Conservation (phyloP, 2,329 filamentous ascomycete genomes). For the Diaporthe sp. region DNA sequence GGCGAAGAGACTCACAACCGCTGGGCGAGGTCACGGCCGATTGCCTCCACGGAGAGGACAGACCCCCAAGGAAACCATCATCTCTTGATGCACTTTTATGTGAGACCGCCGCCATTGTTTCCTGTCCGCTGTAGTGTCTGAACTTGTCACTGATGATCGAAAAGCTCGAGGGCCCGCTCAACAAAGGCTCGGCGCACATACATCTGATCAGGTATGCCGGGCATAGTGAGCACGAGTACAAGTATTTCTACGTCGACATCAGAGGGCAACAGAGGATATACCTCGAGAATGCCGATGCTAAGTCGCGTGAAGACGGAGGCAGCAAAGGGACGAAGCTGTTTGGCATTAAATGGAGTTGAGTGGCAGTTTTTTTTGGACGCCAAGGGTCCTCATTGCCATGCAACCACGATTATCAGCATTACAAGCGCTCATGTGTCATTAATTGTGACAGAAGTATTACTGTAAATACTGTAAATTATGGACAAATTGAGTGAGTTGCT, state of each 20-base stretch:
- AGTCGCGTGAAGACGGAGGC: slow-evolving; percentile 48
- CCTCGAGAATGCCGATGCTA: slow-evolving; percentile 71
- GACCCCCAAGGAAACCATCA: slow-evolving; percentile 85
- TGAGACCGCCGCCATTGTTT: slow-evolving; percentile 54
- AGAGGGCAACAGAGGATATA: slow-evolving; percentile 77
- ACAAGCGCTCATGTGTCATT: not conserved
- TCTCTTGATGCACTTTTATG: slow-evolving; percentile 87
- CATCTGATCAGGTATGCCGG: slow-evolving; percentile 81
- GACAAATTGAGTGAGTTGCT: not conserved
- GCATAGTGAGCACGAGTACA: slow-evolving; percentile 80
- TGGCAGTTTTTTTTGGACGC: no score
- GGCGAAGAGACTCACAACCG: slow-evolving; percentile 86
- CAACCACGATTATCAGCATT: not conserved
- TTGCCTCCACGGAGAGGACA: slow-evolving; percentile 75
- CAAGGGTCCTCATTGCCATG: not conserved
- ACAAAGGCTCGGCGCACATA: slow-evolving; percentile 79
- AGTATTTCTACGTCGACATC: slow-evolving; percentile 84
- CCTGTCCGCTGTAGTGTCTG: slow-evolving; percentile 74
- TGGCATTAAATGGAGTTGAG: slow-evolving; percentile 70
- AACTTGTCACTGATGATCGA: slow-evolving; percentile 78
- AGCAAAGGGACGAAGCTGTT: slow-evolving; percentile 68
- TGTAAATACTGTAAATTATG: not conserved
- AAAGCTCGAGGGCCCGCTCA: slow-evolving; percentile 82
- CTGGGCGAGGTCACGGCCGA: slow-evolving; percentile 78
- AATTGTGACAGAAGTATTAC: no score